Percentiles rank a stretch among this genome's conserved stretches.
These are phyloP conservation scores for Casuarina cunninghamiana DNA, from an alignment of 306 rosid species.

Conservation along the genomic window DNA sequence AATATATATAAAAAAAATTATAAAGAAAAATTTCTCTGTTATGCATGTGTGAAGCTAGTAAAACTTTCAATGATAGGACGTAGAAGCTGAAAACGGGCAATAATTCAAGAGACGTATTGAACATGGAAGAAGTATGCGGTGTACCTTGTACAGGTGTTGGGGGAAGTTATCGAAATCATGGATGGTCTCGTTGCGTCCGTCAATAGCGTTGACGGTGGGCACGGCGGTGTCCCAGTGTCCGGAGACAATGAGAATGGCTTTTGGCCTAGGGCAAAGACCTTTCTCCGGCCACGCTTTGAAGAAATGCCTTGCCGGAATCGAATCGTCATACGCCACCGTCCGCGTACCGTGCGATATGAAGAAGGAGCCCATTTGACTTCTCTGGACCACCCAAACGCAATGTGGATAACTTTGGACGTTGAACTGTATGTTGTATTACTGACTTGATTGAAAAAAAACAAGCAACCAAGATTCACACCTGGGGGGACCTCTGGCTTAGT, in stretches of 20 bases:
- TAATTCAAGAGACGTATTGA: background rate
- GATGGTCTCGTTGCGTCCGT: conserved; percentile 53
- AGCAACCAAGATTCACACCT: too few relatives aligned
- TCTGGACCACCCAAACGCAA: too few relatives aligned
- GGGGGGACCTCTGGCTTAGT: too few relatives aligned
- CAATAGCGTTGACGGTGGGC: conserved; percentile 55
- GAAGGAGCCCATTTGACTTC: conserved; percentile 39
- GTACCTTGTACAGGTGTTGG: conserved; percentile 62
- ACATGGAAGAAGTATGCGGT: too few relatives aligned
- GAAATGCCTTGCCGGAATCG: conserved; percentile 49
- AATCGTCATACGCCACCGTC: conserved; percentile 56
- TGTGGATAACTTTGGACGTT: too few relatives aligned
- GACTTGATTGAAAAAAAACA: too few relatives aligned
- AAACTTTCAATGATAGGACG: background rate
- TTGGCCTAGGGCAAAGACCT: conserved; percentile 34
- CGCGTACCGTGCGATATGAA: conserved; percentile 76
- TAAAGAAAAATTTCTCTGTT: too few relatives aligned
- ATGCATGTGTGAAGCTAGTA: background rate
- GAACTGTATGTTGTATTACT: too few relatives aligned
- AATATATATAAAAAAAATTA: too few relatives aligned
- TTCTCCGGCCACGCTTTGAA: conserved; percentile 55
- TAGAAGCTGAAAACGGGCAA: background rate
- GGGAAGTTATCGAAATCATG: conserved; percentile 81
- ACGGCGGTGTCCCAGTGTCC: conserved; percentile 71
- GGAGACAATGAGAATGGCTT: conserved; percentile 59